Percentiles rank a stretch among this genome's conserved stretches.
These are phyloP conservation scores for Lophiotrema nucula DNA, from an alignment of 495 filamentous ascomycete genomes.

Conservation along the genomic window DNA sequence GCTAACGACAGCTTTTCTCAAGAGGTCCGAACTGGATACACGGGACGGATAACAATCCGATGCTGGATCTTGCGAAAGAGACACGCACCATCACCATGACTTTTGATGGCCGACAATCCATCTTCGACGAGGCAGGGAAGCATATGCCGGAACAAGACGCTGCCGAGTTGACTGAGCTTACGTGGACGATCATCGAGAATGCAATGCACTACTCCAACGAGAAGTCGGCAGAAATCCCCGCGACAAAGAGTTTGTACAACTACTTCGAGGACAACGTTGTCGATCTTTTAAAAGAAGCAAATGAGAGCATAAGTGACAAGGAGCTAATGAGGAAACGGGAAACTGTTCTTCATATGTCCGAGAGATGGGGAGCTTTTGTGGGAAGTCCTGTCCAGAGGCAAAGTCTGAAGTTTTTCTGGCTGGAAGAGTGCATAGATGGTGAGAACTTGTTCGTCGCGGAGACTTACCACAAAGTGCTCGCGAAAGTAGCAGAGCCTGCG, in stretches of 20 bases:
- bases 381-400: slow-evolving; percentile 74
- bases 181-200: slow-evolving; percentile 78
- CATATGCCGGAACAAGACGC: slow-evolving; percentile 54
- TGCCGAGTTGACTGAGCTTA: slow-evolving; percentile 54
- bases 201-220: slow-evolving; percentile 79
- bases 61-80: slow-evolving; percentile 70
- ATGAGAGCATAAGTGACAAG: slow-evolving; percentile 54
- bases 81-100: slow-evolving; percentile 61
- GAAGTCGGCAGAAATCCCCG: slow-evolving; percentile 61
- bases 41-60: slow-evolving; percentile 81
- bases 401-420: slow-evolving; percentile 86
- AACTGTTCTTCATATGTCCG: slow-evolving; percentile 63
- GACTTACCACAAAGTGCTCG: slow-evolving; percentile 77
- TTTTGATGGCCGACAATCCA: slow-evolving; percentile 55
- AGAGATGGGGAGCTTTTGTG: slow-evolving; percentile 86
- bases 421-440: slow-evolving; percentile 94
- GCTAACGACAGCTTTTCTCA: slow-evolving; percentile 15
- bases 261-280: slow-evolving; percentile 64
- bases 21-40: slow-evolving; percentile 97
- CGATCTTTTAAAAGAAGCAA: slow-evolving; percentile 43
- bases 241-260: slow-evolving; percentile 68
- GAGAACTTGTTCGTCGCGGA: slow-evolving; percentile 87
- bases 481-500: slow-evolving; percentile 63
- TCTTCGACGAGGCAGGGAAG: slow-evolving; percentile 65
- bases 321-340: slow-evolving; percentile 43